Base-by-base conservation (phyloP, 352 stramenopile genomes). In the Phytophthora hybrid region DNA sequence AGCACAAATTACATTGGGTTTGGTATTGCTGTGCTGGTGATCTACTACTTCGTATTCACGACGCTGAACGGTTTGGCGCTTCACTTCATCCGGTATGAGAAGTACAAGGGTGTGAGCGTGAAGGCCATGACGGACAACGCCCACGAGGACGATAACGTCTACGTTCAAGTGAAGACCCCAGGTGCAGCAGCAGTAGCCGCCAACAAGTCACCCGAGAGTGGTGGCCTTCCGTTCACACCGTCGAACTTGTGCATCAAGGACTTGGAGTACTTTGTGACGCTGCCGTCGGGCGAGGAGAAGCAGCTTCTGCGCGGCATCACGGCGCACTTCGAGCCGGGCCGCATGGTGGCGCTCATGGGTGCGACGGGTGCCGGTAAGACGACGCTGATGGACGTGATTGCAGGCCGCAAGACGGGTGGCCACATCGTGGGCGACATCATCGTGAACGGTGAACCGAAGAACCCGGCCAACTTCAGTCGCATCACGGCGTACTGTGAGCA, bases 341-440 rank as follows among this genome's bases (percentile, higher is more conserved):
- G n/a, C n/a, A n/a, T n/a, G n/a, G n/a, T n/a, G n/a, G n/a, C n/a
- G n/a, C n/a, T n/a, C n/a, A n/a, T n/a, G n/a, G 11, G 84, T 80
- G 78, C 84, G 0, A 88, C 73, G 13, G 88, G 87, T 55, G 88
- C 87, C 18, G 81, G 83, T 58, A 91, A 91, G 59, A n/a, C n/a
- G n/a, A n/a, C n/a, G 18, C 70, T 91, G n/a, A n/a, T n/a, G n/a
- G n/a, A n/a, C n/a, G n/a, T n/a, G n/a, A 82, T 91, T n/a, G 81
- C 83, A 16, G 83, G 83, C 16, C 77, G 83, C 8, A 91, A 91
- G 75, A 87, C 81, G 0, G 83, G 77, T 60, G 83, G 83, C 1
- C 81, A 80, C 26, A 82, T 98, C 37, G 78, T 82, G 21, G 95
- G 95, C 21, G 78, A 97, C 10, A 89, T 98, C 59, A 79, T 82